Evolutionary conservation across 352 stramenopile species (phyloP).

Genomic region (Phytophthora crassamura): DNA sequence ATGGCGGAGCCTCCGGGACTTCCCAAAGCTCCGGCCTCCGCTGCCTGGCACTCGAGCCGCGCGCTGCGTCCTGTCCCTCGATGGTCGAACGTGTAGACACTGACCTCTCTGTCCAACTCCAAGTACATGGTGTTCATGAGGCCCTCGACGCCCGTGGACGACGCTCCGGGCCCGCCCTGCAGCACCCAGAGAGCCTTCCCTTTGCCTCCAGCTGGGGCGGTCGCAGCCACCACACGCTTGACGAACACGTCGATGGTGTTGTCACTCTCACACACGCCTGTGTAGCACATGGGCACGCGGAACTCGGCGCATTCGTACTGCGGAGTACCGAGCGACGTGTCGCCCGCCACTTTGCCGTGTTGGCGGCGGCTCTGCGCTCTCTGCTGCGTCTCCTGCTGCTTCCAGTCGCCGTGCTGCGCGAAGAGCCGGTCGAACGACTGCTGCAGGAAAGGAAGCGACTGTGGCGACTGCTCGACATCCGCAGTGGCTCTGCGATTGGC

Average conservation of each 20-base stretch:
- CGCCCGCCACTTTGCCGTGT: constrained; percentile 13
- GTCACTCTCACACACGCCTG: constrained; percentile 65
- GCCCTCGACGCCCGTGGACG: constrained; percentile 71
- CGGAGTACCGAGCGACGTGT: constrained; percentile 1
- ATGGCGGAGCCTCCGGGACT: constrained; percentile 63
- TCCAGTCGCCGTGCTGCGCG: constrained; percentile 32
- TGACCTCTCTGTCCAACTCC: constrained; percentile 56
- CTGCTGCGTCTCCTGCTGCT: constrained; percentile 15
- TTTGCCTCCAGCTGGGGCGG: constrained; percentile 10
- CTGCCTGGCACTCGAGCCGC: constrained; percentile 61
- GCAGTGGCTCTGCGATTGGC: constrained; percentile 16
- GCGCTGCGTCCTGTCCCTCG: constrained; percentile 66
- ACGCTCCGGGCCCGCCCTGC: constrained; percentile 72
- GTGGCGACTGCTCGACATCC: constrained; percentile 6
- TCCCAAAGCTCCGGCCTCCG: constrained; percentile 51
- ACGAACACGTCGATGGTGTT: constrained; percentile 65
- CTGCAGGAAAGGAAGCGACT: constrained; percentile 41
- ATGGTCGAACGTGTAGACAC: constrained; percentile 78
- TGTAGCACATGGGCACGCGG: constrained; percentile 75
- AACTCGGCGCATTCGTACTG: constrained; percentile 71
- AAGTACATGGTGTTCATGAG: constrained; percentile 68
- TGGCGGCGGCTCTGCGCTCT: constrained; percentile 1
- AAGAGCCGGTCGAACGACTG: constrained; percentile 49
- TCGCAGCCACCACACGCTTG: constrained; percentile 50
- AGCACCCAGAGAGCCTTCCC: constrained; percentile 72